Conservation (phyloP, 331 rosid genomes). For the Malus hybrid region DNA sequence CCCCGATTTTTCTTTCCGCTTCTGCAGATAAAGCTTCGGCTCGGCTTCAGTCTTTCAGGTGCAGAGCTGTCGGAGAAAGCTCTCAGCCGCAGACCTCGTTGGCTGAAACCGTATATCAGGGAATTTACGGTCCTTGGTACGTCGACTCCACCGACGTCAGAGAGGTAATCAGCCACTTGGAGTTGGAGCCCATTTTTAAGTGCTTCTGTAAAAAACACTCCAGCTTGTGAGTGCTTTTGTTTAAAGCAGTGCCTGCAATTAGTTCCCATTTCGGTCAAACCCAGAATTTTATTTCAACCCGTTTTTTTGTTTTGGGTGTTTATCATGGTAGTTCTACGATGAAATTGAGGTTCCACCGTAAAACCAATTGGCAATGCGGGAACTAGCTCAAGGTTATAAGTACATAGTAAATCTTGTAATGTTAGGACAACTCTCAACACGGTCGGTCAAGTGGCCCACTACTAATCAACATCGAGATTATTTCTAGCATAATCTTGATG, state of each 20-base stretch:
- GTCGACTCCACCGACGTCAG: constrained; percentile 62
- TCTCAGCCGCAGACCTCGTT: constrained; percentile 23
- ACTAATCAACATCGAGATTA: no score
- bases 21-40: not conserved
- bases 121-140: constrained; percentile 83
- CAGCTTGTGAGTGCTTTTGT: not conserved
- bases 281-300: no score
- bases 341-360: no score
- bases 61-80: constrained; percentile 53
- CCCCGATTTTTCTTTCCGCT: not conserved
- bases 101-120: constrained; percentile 37
- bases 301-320: no score
- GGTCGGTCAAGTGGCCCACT: no score
- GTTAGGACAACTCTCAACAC: no score
- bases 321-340: no score
- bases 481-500: not conserved
- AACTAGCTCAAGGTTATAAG: no score
- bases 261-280: no score
- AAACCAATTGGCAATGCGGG: no score
- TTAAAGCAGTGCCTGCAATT: no score
- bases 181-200: not conserved
- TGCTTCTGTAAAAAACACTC: not conserved
- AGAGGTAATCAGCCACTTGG: constrained; percentile 35
- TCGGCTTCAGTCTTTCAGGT: constrained; percentile 23
- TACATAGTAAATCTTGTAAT: no score